These are phyloP conservation scores for Cylindrodendrum hubeiense DNA, from an alignment of 2,329 filamentous ascomycete genomes.

Conservation along the genomic window DNA sequence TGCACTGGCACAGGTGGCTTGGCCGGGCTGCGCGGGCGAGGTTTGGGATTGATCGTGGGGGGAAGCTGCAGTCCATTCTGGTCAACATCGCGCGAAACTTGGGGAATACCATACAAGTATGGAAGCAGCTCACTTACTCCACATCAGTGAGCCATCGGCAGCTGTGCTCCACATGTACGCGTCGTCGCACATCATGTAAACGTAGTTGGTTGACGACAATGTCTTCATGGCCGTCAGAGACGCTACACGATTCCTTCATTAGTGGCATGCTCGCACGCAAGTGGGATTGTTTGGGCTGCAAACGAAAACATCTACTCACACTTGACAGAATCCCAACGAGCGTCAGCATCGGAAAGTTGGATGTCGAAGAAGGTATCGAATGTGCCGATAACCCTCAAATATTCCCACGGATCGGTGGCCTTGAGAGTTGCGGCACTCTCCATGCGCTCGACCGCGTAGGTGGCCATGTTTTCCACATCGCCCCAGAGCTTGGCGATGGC, in stretches of 20 bases:
- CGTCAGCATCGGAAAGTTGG: background rate
- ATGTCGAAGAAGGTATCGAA: constrained; percentile 8
- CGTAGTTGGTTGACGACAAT: background rate
- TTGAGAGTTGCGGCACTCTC: background rate
- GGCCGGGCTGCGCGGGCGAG: background rate
- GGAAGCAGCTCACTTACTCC: constrained; percentile 1
- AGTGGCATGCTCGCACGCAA: background rate
- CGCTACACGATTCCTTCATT: background rate
- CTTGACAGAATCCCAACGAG: background rate
- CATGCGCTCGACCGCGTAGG: background rate
- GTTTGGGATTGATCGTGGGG: constrained; percentile 9
- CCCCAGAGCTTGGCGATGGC: background rate
- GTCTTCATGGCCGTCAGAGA: constrained; percentile 1
- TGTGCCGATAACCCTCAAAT: background rate
- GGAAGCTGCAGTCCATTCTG: background rate
- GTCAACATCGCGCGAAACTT: background rate
- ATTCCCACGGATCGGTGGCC: background rate
- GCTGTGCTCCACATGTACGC: background rate
- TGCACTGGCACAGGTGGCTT: background rate
- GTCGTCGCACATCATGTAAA: constrained; percentile 17
- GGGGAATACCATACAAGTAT: background rate
- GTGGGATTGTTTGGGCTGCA: background rate
- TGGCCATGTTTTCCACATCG: background rate
- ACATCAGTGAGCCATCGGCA: background rate
- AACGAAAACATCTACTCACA: background rate